phyloP scores from a whole-genome alignment of 2,329 filamentous ascomycete genomes.

The Ceratocystis harringtonii region DNA sequence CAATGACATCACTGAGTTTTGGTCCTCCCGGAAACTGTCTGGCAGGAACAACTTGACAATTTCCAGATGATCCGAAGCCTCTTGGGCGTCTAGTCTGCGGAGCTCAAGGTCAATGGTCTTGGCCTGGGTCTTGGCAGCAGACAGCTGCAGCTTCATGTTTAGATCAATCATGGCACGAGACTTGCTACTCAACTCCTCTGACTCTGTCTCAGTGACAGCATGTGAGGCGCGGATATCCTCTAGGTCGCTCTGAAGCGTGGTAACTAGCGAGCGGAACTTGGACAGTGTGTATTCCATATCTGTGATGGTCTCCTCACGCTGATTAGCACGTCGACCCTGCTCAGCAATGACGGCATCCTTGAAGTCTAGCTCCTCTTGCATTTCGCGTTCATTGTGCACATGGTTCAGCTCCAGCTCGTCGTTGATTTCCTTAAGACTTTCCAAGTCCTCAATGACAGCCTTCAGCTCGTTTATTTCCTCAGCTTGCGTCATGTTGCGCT shows the following conservation, averaged over 20 bases:
- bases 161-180: conserved; percentile 93
- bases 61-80: conserved; percentile 72
- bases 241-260: conserved; percentile 68
- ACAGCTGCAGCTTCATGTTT: conserved; percentile 83
- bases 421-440: conserved; percentile 79
- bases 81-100: conserved; percentile 70
- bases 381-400: conserved; percentile 80
- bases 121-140: conserved; percentile 77
- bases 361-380: conserved; percentile 86
- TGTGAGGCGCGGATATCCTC: conserved; percentile 87
- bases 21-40: conserved; percentile 64
- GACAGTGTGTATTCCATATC: conserved; percentile 84
- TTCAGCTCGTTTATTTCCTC: conserved; percentile 75
- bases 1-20: conserved; percentile 75
- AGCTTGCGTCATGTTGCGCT: conserved; percentile 69
- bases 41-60: conserved; percentile 84
- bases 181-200: conserved; percentile 73
- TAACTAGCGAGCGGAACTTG: conserved; percentile 78
- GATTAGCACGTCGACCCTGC: conserved; percentile 52
- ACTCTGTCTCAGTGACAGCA: conserved; percentile 82
- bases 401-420: conserved; percentile 92
- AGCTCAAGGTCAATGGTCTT: conserved; percentile 91
- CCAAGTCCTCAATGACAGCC: conserved; percentile 69
- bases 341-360: conserved; percentile 75
- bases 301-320: conserved; percentile 67